Evolutionary conservation across 1,284 basidiomycete genomes (phyloP), one percentile per base, ranked within the genome.

Genomic region (Kalmanozyma brasiliensis): DNA sequence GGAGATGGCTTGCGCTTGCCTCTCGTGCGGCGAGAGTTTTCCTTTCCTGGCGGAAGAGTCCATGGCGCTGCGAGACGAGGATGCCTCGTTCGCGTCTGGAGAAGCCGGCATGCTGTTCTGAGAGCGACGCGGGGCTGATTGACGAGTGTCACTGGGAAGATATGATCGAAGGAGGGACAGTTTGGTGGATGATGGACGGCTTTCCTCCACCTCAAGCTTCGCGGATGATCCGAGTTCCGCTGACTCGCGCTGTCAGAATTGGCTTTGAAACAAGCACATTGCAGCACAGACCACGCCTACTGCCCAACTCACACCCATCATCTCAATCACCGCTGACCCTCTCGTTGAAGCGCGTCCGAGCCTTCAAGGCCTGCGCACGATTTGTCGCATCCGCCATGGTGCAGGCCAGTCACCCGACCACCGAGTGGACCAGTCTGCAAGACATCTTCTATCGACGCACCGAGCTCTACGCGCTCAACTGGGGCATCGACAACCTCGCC

Each of bases 391-490:
- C 35, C 29, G 1, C 33, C 7, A 70, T 70, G 67, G 67, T 70
- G 41, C 52, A 57, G 35, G 43, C 58, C 17, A 47, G 52, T 20
- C 74, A 76, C 33, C 75, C 75, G 11, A 74, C 72, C 24, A 47
- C 60, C 36, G 77, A 79, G 52, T 81, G 78, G 76, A 63, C 75
- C 30, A 64, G 63, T 30, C 64, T 81, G 16, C 75, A 76, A 29
- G 66, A 76, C 38, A 80, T 81, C 47, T 84, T 79, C 68, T 87
- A 86, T 68, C 83, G 86, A 34, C 85, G 90, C 49, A 89, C 92
- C 60, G 90, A 91, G 71, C 85, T 94, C 17, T 98, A 98, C 82
- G 87, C 89, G 3, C 88, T 94, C 67, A 85, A 88, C 14, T 94
- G 91, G 80, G 90, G 90, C 72, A 84, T 93, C 8, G 89, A 89